Conservation (phyloP, 1,139 yeast species). For the Suhomyces yuchorum region DNA sequence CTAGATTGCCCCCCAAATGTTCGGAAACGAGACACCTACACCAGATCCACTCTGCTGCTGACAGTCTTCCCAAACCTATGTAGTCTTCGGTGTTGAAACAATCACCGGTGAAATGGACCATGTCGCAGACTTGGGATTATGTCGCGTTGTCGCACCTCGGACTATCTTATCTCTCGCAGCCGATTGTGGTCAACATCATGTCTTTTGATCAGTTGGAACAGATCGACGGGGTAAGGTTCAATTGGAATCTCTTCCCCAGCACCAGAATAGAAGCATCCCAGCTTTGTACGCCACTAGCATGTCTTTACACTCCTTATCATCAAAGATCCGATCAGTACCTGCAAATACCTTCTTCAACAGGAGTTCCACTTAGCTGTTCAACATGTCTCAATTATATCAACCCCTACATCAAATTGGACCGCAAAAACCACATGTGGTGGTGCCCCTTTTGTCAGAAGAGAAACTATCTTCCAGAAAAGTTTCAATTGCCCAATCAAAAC, state of each 20-base stretch:
- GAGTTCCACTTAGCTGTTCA: conserved; percentile 26
- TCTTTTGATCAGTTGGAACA: conserved; percentile 53
- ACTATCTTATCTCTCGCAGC: conserved; percentile 1
- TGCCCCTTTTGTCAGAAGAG: conserved; percentile 41
- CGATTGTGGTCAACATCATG: conserved; percentile 30
- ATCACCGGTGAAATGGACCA: background rate
- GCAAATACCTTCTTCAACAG: conserved; percentile 5
- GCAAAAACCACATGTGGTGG: conserved; percentile 40
- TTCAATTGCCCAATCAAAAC: conserved; percentile 20
- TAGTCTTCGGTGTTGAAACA: no score
- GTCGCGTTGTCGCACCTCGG: background rate
- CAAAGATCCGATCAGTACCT: conserved; percentile 7
- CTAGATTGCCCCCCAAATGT: no score
- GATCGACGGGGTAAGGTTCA: conserved; percentile 52
- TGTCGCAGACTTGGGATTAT: background rate
- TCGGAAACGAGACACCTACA: no score
- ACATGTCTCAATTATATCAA: conserved; percentile 34
- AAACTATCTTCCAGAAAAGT: conserved; percentile 25
- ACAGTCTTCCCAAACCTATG: no score
- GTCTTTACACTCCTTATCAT: conserved; percentile 36
- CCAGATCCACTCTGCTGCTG: no score
- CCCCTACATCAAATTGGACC: conserved; percentile 34
- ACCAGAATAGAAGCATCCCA: conserved; percentile 40
- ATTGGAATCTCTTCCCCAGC: conserved; percentile 57
- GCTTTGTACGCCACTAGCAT: conserved; percentile 41